Percentiles rank a stretch among this genome's conserved stretches.
These are phyloP conservation scores for Linum lewisii DNA, from an alignment of 345 rosid species.

Conservation along the genomic window DNA sequence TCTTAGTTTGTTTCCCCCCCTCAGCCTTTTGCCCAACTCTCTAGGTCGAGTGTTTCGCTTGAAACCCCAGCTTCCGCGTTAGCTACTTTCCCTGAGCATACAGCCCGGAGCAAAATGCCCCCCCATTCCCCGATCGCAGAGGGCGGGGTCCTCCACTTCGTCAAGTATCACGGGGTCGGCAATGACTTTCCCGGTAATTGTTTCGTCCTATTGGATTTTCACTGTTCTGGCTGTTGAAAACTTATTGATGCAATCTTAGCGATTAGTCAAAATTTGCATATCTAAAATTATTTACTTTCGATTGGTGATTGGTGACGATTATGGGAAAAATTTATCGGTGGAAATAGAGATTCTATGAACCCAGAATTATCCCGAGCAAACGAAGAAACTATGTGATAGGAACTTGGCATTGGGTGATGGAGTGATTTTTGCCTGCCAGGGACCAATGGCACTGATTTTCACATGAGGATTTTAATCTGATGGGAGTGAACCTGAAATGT, in stretches of 20 bases:
- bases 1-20: not conserved
- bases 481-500: conserved; percentile 98
- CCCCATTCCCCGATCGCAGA: conserved; percentile 16
- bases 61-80: conserved; percentile 8
- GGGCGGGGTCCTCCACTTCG: conserved; percentile 60
- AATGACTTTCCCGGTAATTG: conserved; percentile 78
- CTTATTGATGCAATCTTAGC: not conserved
- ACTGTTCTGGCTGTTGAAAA: not conserved
- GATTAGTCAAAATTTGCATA: too few species aligned
- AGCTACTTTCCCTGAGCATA: not conserved
- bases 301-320: not conserved
- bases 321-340: conserved; percentile 23
- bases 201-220: not conserved
- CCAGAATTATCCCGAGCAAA: conserved; percentile 72
- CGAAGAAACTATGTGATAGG: conserved; percentile 76
- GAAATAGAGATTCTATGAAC: conserved; percentile 82
- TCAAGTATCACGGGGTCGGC: conserved; percentile 95
- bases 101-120: not conserved
- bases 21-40: not conserved
- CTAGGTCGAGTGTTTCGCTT: not conserved
- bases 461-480: conserved; percentile 93
- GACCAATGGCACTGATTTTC: conserved; percentile 64
- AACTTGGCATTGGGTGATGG: conserved; percentile 98
- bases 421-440: conserved; percentile 94
- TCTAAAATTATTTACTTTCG: too few species aligned